Evolutionary conservation across 345 rosid species (phyloP).

Genomic region (Adansonia digitata): DNA sequence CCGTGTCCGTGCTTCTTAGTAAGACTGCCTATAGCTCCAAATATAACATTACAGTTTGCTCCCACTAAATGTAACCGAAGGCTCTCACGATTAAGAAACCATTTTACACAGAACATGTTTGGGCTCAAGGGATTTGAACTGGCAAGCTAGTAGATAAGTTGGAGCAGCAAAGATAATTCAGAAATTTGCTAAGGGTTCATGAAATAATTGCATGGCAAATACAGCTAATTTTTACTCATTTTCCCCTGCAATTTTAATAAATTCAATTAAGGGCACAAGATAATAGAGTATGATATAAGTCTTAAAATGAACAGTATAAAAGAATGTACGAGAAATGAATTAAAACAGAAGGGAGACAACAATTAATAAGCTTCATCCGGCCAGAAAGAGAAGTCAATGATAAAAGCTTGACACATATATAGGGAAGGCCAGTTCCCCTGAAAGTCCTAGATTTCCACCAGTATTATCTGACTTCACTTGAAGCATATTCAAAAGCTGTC

Average conservation of each 20-base stretch:
- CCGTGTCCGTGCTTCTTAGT: background rate
- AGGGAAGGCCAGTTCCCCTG: background rate
- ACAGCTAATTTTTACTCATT: background rate
- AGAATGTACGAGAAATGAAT: background rate
- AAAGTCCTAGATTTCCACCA: constrained; percentile 1
- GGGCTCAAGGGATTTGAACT: background rate
- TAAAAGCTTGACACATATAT: background rate
- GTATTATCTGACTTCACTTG: background rate
- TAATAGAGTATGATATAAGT: background rate
- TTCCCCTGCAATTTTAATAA: background rate
- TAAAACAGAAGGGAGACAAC: background rate
- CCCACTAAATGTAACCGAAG: background rate
- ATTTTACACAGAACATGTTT: background rate
- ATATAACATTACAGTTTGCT: background rate
- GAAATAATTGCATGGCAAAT: background rate
- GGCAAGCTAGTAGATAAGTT: background rate
- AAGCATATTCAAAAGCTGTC: background rate
- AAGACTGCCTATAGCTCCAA: background rate
- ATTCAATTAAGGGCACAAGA: background rate
- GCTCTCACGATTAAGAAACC: background rate
- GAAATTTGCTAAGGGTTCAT: background rate
- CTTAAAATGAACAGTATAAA: background rate
- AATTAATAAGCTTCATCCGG: background rate
- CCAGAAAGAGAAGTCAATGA: background rate
- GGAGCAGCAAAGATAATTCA: background rate